Base-by-base conservation (phyloP, 2,329 filamentous ascomycete species). In the Fusarium nelsonii region DNA sequence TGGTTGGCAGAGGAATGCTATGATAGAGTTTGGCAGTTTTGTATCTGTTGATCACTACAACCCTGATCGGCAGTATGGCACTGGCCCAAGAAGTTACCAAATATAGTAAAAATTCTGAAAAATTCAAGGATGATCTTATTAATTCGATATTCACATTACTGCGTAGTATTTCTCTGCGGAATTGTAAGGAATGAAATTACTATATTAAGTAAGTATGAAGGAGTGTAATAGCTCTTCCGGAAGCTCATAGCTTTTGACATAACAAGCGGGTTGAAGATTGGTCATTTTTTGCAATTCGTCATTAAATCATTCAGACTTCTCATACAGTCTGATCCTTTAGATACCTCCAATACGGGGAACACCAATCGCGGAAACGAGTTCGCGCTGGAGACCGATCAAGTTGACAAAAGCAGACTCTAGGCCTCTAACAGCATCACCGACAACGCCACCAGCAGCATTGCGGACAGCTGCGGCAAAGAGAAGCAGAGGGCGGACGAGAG, bases 21-120 rank as follows among this genome's bases (percentile, higher is more conserved):
- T 15, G 32, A 46, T 10, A 46, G 32, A 20, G 16, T 51, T 58
- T 58, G 26, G 12, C 32, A 26, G 37, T 6, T 28, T 41, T 30
- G 61, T 63, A 20, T 58, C 61, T 63, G 59, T 23, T 33, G 44
- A 50, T 63, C 60, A 23, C 8, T 43, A 18, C 9, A 36, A 32
- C 44, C 51, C 51, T 64, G 51, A 50, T 58, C 58, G 33, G 8
- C 59, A 36, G 23, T 18, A 9, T 39, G 23, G 28, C 41, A 10
- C 14, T 43, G 14, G 11, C 12, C 8, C n/a, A n/a, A 41, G 3
- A n/a, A 34, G 3, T 20, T 32, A 9, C 28, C n/a, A 32, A 32
- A 18, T 18, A 4, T n/a, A 32, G 28, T 32, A 32, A 12, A 12
- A 8, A 1, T 9, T 28, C 4, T 4, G 2, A 4, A 12, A 12